Conservation (phyloP, 1,139 yeast genomes). For the Kurtzmaniella quercitrusa region DNA sequence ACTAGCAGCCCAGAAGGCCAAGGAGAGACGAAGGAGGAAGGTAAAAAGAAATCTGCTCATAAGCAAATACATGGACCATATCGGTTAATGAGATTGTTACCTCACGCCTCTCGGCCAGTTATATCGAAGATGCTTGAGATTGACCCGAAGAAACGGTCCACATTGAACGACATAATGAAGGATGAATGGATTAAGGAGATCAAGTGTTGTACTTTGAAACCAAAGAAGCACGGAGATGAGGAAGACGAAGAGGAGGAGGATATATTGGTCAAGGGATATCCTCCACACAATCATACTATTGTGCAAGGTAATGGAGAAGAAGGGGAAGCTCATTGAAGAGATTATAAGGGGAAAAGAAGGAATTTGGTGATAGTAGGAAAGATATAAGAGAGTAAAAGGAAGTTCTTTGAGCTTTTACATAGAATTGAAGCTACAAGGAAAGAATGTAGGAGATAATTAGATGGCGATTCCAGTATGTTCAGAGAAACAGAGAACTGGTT, state of each 20-base stretch:
- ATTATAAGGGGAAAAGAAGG: background rate
- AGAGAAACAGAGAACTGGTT: no score
- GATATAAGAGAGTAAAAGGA: no score
- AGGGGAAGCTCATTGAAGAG: slow-evolving; percentile 3
- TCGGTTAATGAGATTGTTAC: slow-evolving; percentile 78
- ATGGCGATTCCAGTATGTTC: no score
- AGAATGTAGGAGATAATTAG: background rate
- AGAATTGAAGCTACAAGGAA: background rate
- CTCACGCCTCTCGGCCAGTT: slow-evolving; percentile 79
- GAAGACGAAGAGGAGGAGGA: slow-evolving; percentile 40
- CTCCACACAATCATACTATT: slow-evolving; percentile 40
- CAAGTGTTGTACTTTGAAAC: slow-evolving; percentile 37
- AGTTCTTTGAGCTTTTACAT: background rate
- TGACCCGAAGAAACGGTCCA: slow-evolving; percentile 65
- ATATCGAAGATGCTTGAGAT: slow-evolving; percentile 69
- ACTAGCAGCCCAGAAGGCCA: slow-evolving; percentile 4
- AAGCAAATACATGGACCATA: slow-evolving; percentile 75
- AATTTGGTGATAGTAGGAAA: no score
- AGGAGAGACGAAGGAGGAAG: slow-evolving; percentile 10
- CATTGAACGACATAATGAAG: slow-evolving; percentile 58
- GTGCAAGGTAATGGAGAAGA: slow-evolving; percentile 23
- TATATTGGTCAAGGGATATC: slow-evolving; percentile 33
- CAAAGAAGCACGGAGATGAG: slow-evolving; percentile 19
- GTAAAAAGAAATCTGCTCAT: slow-evolving; percentile 30
- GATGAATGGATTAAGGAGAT: slow-evolving; percentile 76